phyloP scores from a whole-genome alignment of 2,329 filamentous ascomycete genomes.

The Lecanosticta acicola region DNA sequence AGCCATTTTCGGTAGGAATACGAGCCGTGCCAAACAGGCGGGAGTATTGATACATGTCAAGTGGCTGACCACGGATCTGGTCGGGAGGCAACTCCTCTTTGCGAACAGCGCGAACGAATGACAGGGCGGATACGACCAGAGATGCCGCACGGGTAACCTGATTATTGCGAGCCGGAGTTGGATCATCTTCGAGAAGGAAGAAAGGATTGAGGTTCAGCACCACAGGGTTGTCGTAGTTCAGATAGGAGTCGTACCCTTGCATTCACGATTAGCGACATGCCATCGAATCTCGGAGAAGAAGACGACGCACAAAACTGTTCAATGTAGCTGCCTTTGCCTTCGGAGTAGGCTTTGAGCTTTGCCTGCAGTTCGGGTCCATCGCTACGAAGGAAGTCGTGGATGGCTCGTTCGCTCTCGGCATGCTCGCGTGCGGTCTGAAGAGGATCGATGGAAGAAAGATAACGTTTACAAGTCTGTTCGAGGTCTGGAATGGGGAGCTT shows the following conservation, averaged over 20 bases:
- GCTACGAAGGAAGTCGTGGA: constrained; percentile 72
- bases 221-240: constrained; percentile 96
- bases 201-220: constrained; percentile 97
- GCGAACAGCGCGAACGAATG: constrained; percentile 87
- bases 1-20: constrained; percentile 89
- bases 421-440: constrained; percentile 78
- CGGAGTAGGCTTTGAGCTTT: constrained; percentile 82
- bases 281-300: not conserved
- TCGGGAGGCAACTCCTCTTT: constrained; percentile 91
- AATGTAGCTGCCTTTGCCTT: constrained; percentile 89
- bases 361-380: constrained; percentile 85
- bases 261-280: no score
- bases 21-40: constrained; percentile 90
- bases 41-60: constrained; percentile 99
- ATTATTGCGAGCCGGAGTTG: constrained; percentile 91
- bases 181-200: constrained; percentile 94
- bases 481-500: constrained; percentile 91
- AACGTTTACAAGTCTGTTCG: constrained; percentile 69
- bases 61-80: constrained; percentile 70
- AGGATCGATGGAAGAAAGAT: constrained; percentile 71
- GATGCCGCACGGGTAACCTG: constrained; percentile 93
- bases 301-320: constrained; percentile 85
- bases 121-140: constrained; percentile 79
- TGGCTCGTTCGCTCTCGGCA: constrained; percentile 71
- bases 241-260: constrained; percentile 99